Evolutionary conservation across 2,329 filamentous ascomycete genomes (phyloP).

Genomic region (Claviceps paspali): DNA sequence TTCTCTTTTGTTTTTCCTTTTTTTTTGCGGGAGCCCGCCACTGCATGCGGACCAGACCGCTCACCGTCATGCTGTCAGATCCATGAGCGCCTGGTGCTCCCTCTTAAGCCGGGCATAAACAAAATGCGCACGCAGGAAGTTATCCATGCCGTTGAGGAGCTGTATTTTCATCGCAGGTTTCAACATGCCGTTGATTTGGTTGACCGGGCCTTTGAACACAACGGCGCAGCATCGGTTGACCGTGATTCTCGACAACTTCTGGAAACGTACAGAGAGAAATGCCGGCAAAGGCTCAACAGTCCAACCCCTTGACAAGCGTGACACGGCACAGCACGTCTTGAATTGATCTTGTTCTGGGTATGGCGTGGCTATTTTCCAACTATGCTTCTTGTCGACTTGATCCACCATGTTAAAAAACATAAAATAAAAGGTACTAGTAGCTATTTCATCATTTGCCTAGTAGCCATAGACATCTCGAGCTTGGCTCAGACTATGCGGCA

Average conservation of each 20-base stretch:
- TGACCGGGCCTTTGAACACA: slow-evolving; percentile 17
- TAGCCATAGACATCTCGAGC: too few relatives aligned
- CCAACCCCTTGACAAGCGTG: background rate
- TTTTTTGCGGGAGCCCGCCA: too few relatives aligned
- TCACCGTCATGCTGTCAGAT: too few relatives aligned
- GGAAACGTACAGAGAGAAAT: slow-evolving; percentile 26
- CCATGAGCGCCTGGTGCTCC: slow-evolving; percentile 25
- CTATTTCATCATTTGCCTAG: too few relatives aligned
- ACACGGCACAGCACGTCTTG: background rate
- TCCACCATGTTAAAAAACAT: too few relatives aligned
- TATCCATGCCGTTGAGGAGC: slow-evolving; percentile 40
- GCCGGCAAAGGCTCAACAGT: slow-evolving; percentile 17
- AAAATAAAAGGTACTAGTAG: too few relatives aligned
- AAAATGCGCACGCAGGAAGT: slow-evolving; percentile 36
- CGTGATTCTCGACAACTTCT: slow-evolving; percentile 26
- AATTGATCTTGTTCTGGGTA: background rate
- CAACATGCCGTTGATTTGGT: slow-evolving; percentile 29
- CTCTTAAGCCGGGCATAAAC: slow-evolving; percentile 19
- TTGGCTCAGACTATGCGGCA: too few relatives aligned
- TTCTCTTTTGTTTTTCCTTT: too few relatives aligned
- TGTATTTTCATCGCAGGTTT: slow-evolving; percentile 38
- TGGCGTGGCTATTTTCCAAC: background rate
- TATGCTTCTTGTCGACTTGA: background rate
- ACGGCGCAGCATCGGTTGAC: slow-evolving; percentile 22
- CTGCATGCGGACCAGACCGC: too few relatives aligned